These are phyloP conservation scores for Colletotrichum sp. DNA, from an alignment of 2,329 filamentous ascomycete genomes.

Conservation along the genomic window DNA sequence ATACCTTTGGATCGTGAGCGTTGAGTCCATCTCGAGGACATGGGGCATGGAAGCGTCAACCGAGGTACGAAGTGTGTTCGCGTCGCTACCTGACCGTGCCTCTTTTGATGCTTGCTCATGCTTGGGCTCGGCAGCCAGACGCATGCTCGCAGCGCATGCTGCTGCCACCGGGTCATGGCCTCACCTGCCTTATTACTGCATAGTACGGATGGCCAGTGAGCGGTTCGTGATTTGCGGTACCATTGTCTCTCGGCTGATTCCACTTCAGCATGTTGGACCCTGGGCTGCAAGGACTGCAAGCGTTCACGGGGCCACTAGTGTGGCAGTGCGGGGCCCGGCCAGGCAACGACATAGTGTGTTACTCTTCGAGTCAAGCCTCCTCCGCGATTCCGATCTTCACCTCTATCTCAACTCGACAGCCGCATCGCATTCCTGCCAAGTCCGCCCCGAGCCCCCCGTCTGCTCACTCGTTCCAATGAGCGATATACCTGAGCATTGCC, in stretches of 20 bases:
- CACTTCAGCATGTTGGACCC: slow-evolving; percentile 14
- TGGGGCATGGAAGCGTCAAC: neutral
- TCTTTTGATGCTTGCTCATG: neutral
- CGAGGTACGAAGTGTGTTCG: neutral
- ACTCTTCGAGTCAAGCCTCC: slow-evolving; percentile 18
- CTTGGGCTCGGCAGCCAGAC: neutral
- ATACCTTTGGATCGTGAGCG: neutral
- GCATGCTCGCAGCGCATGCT: neutral
- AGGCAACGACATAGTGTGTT: slow-evolving; percentile 16
- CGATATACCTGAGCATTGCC: neutral
- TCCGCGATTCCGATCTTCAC: slow-evolving; percentile 23
- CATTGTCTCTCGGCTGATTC: slow-evolving; percentile 19
- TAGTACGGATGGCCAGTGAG: slow-evolving; percentile 5
- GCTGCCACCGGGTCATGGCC: neutral
- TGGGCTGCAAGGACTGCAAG: slow-evolving; percentile 16
- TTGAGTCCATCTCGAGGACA: neutral
- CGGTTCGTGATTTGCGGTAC: slow-evolving; percentile 7
- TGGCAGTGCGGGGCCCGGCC: slow-evolving; percentile 19
- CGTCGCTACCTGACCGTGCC: neutral
- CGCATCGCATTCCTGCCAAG: slow-evolving; percentile 16
- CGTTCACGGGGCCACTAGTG: slow-evolving; percentile 20
- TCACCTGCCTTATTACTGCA: slow-evolving; percentile 1
- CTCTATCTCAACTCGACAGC: slow-evolving; percentile 14
- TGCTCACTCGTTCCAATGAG: slow-evolving; percentile 1
- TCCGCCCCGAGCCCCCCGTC: slow-evolving; percentile 6